These are phyloP conservation scores for Neofusicoccum cordaticola DNA, from an alignment of 2,329 filamentous ascomycete genomes.

Conservation along the genomic window DNA sequence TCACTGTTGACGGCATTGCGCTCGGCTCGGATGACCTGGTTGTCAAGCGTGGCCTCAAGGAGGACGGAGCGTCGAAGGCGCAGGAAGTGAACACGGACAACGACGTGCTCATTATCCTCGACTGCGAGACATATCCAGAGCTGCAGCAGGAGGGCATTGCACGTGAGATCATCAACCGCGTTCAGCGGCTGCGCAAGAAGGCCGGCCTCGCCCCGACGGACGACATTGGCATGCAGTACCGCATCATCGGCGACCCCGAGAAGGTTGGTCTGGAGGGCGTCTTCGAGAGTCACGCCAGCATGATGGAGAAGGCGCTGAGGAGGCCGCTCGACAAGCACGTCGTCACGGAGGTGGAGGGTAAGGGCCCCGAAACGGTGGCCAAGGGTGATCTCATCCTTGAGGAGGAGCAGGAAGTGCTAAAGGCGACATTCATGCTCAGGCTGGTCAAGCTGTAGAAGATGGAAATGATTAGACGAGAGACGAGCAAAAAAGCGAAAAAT, in stretches of 20 bases:
- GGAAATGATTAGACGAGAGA: background rate
- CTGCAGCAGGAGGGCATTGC: conserved; percentile 85
- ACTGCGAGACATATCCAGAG: conserved; percentile 77
- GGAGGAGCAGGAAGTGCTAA: conserved; percentile 83
- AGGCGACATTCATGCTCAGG: conserved; percentile 74
- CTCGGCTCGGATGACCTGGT: conserved; percentile 79
- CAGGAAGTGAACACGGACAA: conserved; percentile 86
- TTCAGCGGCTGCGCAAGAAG: conserved; percentile 92
- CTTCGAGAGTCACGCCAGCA: conserved; percentile 64
- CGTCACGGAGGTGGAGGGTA: conserved; percentile 58
- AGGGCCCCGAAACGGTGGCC: conserved; percentile 48
- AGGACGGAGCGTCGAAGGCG: conserved; percentile 67
- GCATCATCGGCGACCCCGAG: conserved; percentile 74
- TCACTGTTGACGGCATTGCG: conserved; percentile 81
- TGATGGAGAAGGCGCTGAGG: conserved; percentile 74
- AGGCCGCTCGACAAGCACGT: conserved; percentile 71
- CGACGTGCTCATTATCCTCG: conserved; percentile 88
- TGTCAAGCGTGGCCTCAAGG: conserved; percentile 74
- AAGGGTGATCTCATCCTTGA: conserved; percentile 67
- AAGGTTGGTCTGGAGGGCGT: conserved; percentile 68
- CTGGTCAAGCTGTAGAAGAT: conserved; percentile 61
- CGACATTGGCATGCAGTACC: conserved; percentile 93
- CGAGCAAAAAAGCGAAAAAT: background rate
- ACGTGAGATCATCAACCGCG: conserved; percentile 86
- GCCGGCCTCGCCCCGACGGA: conserved; percentile 87